Evolutionary conservation across 176 grass and related monocot genomes (phyloP).

Genomic region (Avena eriantha): DNA sequence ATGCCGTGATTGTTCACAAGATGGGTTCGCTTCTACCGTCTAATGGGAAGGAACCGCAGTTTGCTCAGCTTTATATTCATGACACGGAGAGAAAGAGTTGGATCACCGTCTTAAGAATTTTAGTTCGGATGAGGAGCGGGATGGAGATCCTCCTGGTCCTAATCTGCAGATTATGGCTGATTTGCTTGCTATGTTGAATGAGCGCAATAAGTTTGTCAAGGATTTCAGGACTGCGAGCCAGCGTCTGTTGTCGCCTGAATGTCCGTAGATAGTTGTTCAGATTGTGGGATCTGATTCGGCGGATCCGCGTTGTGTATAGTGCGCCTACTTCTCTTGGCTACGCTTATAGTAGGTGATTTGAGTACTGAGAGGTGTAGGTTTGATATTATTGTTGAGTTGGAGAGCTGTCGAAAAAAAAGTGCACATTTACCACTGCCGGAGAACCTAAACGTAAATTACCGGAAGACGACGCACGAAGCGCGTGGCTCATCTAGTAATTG

Average conservation of each 20-base stretch:
- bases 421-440: no score
- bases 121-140: not conserved
- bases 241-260: not conserved
- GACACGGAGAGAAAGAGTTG: not conserved
- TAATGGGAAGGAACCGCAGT: not conserved
- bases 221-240: not conserved
- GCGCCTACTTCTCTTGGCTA: no score
- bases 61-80: not conserved
- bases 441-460: no score
- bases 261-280: not conserved
- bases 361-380: no score
- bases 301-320: no score
- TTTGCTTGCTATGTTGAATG: not conserved
- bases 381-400: no score
- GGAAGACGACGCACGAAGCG: no score
- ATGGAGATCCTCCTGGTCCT: not conserved
- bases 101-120: not conserved
- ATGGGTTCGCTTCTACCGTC: not conserved
- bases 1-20: not conserved
- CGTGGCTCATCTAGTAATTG: no score
- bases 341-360: no score
- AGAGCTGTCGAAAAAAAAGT: no score
- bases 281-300: not conserved
- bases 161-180: not conserved
- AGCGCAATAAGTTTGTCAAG: not conserved